Evolutionary conservation across 2,329 filamentous ascomycete species (phyloP), one percentile per base, ranked within the genome.

Genomic region (Penicillium sp.): DNA sequence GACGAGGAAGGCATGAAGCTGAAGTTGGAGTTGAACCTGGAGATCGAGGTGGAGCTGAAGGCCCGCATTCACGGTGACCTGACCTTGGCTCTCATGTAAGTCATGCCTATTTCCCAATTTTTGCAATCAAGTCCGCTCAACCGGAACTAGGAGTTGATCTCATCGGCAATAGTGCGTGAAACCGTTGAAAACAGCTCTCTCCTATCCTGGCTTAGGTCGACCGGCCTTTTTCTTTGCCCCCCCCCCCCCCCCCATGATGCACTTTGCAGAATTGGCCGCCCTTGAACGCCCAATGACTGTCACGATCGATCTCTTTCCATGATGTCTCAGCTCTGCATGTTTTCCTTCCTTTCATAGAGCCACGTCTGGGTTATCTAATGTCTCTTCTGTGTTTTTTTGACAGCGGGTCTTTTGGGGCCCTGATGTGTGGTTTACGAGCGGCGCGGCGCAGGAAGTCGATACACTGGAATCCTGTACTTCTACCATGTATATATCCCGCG

Each of bases 41-140:
- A 81, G 58, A 78, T 81, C 57, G 78, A 81, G 57, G 72, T 81
- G 39, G 76, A 81, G 56, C 63, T 81, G 32, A 81, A 81, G 68
- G 78, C 78, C n/a, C 80, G 78, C 63, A 81, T 81, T 51, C 77
- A 80, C 48, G 78, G 78, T 65, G 78, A 81, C 54, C 64, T 81
- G 44, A 81, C 79, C n/a, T 58, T 81, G 38, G 77, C 63, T 39
- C 54, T 71, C 28, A 59, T 71, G 68, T 71, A 64, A 62, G 67
- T 68, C 30, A 4, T 21, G 23, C 31, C 29, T 37, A 36, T 16
- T 41, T 23, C 21, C 15, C 26, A 11, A 43, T 10, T 21, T 9
- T 37, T 33, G 14, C n/a, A 14, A 23, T n/a, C 27, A 20, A 36
- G 36, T 27, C 35, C 38, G 44, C 53, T 56, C 48, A 56, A 48